phyloP scores from a whole-genome alignment of 306 rosid genomes.

The Aeschynomene evenia region DNA sequence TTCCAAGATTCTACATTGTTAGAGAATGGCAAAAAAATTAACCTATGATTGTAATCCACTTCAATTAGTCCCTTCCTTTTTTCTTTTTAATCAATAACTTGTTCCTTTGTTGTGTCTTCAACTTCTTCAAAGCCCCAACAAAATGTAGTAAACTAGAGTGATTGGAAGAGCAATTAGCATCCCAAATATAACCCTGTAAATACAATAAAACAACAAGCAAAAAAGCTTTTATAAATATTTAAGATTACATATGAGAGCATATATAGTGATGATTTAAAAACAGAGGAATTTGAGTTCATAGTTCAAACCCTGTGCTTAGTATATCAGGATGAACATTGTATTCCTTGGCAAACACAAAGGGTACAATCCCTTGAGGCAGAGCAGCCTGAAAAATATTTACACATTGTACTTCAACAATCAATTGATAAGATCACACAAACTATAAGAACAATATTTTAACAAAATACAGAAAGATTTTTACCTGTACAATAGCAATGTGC shows the following conservation, averaged over 20 bases:
- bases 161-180: slow-evolving; percentile 83
- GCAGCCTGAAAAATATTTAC: slow-evolving; percentile 65
- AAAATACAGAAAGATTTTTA: slow-evolving; percentile 2
- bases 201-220: slow-evolving; percentile 5
- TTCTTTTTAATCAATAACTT: not conserved
- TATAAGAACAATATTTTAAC: not conserved
- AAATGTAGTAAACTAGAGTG: slow-evolving; percentile 71
- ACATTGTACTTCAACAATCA: not conserved
- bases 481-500: slow-evolving; percentile 91
- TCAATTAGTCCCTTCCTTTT: slow-evolving; percentile 35
- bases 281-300: slow-evolving; percentile 5
- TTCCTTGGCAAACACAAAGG: slow-evolving; percentile 87
- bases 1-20: slow-evolving; percentile 45
- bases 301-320: slow-evolving; percentile 76
- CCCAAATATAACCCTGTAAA: slow-evolving; percentile 85
- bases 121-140: slow-evolving; percentile 67
- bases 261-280: not conserved
- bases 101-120: not conserved
- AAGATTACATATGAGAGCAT: not conserved
- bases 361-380: slow-evolving; percentile 91
- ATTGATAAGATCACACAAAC: not conserved
- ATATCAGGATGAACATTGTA: slow-evolving; percentile 90
- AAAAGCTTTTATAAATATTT: not conserved
- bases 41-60: slow-evolving; percentile 22
- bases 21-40: slow-evolving; percentile 41